Conservation (phyloP, 192 early-diverging fungal genomes). For the Dissophora globulifera region DNA sequence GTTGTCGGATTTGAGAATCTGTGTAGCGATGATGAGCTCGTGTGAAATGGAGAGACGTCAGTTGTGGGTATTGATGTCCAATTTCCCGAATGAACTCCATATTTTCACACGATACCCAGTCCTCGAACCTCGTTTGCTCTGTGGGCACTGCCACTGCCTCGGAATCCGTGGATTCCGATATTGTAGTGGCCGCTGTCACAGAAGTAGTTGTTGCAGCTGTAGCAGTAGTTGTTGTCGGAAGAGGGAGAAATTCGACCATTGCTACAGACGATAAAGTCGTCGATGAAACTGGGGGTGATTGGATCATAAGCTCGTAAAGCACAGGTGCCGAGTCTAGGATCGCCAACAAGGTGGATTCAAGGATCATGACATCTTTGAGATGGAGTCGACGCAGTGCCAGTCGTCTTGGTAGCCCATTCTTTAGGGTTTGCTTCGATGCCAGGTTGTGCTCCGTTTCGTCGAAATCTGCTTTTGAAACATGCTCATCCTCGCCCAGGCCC, state of each 20-base stretch:
- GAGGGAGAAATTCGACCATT: background rate
- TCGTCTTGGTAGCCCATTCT: background rate
- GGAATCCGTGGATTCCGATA: background rate
- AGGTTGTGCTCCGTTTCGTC: background rate
- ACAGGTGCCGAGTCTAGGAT: constrained; percentile 11
- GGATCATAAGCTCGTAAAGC: constrained; percentile 19
- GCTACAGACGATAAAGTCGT: too few species aligned
- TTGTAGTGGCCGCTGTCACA: background rate
- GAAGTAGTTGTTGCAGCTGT: too few species aligned
- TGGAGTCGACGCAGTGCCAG: constrained; percentile 2
- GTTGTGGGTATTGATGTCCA: constrained; percentile 8
- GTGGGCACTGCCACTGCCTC: too few species aligned
- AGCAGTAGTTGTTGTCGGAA: background rate
- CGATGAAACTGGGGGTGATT: background rate
- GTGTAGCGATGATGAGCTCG: background rate
- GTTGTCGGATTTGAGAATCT: background rate
- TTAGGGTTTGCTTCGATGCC: background rate
- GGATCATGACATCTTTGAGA: constrained; percentile 13
- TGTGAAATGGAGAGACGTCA: constrained; percentile 15
- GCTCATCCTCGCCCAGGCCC: too few species aligned
- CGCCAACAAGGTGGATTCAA: constrained; percentile 2
- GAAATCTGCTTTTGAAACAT: too few species aligned
- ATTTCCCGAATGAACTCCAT: constrained; percentile 15
- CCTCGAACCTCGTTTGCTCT: background rate
- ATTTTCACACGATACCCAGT: constrained; percentile 8